Evolutionary conservation across 768 basidiomycete species (phyloP).

Genomic region (Agrocybe praecox): DNA sequence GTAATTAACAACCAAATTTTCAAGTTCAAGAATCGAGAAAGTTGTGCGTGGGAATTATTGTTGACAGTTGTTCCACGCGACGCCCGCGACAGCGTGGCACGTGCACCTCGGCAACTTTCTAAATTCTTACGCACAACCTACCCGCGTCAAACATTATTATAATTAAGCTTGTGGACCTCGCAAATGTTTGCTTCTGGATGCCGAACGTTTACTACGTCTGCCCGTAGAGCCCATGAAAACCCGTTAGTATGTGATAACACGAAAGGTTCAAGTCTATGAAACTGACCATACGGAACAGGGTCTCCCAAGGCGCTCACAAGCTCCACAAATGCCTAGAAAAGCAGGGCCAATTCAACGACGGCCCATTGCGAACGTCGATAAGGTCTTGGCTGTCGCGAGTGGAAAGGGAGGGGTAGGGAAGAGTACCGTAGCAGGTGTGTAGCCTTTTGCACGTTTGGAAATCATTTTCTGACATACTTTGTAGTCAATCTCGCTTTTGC

Average conservation of each 20-base stretch:
- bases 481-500: conserved; percentile 83
- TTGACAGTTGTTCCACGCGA: no score
- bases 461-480: not conserved
- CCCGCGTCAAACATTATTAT: no score
- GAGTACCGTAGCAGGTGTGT: conserved; percentile 85
- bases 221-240: conserved; percentile 48
- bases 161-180: no score
- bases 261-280: not conserved
- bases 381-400: conserved; percentile 83
- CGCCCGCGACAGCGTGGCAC: no score
- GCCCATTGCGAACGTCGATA: conserved; percentile 71
- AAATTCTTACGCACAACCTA: no score
- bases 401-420: conserved; percentile 98
- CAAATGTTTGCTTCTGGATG: not conserved
- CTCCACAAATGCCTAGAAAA: conserved; percentile 65
- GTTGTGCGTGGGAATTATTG: no score
- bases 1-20: no score
- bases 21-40: no score
- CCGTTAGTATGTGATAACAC: conserved; percentile 44
- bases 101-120: no score
- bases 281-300: conserved; percentile 20
- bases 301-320: conserved; percentile 30
- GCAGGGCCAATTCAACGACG: conserved; percentile 56
- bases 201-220: conserved; percentile 25
- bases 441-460: not conserved